Evolutionary conservation across 345 rosid genomes (phyloP).

Genomic region (Hevea brasiliensis): DNA sequence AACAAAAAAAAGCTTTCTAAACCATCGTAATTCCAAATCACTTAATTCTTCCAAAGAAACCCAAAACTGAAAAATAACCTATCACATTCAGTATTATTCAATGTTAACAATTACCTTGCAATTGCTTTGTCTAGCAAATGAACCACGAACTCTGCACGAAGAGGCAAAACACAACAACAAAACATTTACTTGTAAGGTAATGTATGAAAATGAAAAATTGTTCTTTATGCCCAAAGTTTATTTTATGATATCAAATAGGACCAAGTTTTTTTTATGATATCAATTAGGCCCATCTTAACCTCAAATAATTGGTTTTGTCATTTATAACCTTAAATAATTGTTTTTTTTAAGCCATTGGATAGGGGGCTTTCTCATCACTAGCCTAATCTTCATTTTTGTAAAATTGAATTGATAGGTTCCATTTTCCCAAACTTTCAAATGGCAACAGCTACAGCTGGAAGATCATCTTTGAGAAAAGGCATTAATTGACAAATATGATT

Average conservation of each 20-base stretch:
- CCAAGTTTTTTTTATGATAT: not conserved
- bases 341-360: not conserved
- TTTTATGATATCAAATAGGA: not conserved
- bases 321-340: not conserved
- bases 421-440: not conserved
- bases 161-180: conserved; percentile 18
- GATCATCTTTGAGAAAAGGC: not conserved
- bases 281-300: conserved; percentile 1
- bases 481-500: not conserved
- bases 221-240: too few relatives aligned
- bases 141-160: conserved; percentile 74
- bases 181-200: not conserved
- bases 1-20: not conserved
- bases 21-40: not conserved
- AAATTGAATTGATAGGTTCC: not conserved
- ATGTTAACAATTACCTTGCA: conserved; percentile 52
- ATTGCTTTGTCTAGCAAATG: conserved; percentile 76
- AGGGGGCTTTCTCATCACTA: not conserved
- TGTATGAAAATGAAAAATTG: not conserved
- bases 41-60: not conserved
- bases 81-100: not conserved
- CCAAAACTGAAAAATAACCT: not conserved
- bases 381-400: not conserved
- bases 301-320: not conserved
- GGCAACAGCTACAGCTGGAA: not conserved